Evolutionary conservation across 2,329 filamentous ascomycete genomes (phyloP).

Genomic region (Fusarium agapanthi): DNA sequence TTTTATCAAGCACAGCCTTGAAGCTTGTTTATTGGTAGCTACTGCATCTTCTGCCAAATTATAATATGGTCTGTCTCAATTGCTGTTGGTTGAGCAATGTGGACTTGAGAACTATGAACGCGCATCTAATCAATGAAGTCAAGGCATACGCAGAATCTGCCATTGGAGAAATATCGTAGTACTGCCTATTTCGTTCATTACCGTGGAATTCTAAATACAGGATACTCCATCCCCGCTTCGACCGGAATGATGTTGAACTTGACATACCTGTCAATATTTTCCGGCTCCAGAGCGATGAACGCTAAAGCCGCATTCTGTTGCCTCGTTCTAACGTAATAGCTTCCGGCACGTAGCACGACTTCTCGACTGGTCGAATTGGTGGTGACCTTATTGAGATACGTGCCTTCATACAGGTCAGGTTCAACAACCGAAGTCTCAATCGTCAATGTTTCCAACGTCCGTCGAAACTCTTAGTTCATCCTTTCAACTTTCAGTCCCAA

Average conservation of each 20-base stretch:
- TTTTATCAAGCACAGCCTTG: neutral
- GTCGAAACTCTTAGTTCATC: neutral
- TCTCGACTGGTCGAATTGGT: slow-evolving; percentile 4
- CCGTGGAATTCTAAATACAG: neutral
- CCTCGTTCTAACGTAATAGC: neutral
- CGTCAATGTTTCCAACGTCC: neutral
- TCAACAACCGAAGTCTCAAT: neutral
- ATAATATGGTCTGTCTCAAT: neutral
- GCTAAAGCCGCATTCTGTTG: slow-evolving; percentile 19
- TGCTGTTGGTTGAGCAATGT: neutral
- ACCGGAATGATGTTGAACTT: slow-evolving; percentile 14
- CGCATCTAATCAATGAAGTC: neutral
- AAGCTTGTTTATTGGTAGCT: neutral
- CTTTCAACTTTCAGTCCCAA: neutral
- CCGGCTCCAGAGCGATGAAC: slow-evolving; percentile 4
- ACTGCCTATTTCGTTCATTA: neutral
- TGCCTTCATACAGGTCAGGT: slow-evolving; percentile 3
- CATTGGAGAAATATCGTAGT: neutral
- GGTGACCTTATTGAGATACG: slow-evolving; percentile 5
- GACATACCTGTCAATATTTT: slow-evolving; percentile 23
- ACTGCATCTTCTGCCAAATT: neutral
- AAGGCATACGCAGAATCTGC: neutral
- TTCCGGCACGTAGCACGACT: neutral
- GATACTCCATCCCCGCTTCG: slow-evolving; percentile 4
- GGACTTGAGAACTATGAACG: too few species aligned